phyloP scores from a whole-genome alignment of 257 asterid species.

The Penstemon eatonii region DNA sequence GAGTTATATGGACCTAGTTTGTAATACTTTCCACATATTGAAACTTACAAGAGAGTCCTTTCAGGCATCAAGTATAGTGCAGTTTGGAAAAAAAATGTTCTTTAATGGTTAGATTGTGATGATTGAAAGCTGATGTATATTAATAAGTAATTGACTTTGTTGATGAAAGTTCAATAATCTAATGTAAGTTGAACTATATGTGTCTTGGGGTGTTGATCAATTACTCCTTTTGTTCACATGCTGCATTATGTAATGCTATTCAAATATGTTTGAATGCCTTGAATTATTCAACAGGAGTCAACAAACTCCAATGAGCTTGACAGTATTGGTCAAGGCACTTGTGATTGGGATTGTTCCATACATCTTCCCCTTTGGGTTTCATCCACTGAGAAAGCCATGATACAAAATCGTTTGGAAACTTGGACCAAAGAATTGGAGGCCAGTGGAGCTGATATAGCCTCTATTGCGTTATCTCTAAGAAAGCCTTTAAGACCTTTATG shows the following conservation, averaged over 20 bases:
- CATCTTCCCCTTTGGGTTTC: constrained; percentile 98
- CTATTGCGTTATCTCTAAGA: constrained; percentile 52
- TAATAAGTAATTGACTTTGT: not conserved
- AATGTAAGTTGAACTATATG: not conserved
- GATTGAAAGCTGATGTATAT: not conserved
- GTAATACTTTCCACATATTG: too few relatives aligned
- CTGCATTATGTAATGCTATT: not conserved
- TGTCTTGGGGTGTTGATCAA: not conserved
- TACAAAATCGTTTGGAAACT: constrained; percentile 59
- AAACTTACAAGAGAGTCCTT: too few relatives aligned
- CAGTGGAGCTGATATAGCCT: constrained; percentile 86
- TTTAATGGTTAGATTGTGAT: too few relatives aligned
- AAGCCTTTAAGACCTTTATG: constrained; percentile 87
- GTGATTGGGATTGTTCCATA: constrained; percentile 79
- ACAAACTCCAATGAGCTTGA: constrained; percentile 31
- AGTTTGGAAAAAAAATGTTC: too few relatives aligned
- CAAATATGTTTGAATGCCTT: constrained; percentile 17
- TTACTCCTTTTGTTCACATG: not conserved
- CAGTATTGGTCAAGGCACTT: constrained; percentile 28
- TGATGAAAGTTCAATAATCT: not conserved
- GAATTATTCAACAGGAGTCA: constrained; percentile 39
- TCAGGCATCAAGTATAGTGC: too few relatives aligned
- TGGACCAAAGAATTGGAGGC: constrained; percentile 78
- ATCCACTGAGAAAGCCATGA: constrained; percentile 63
- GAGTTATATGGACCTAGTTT: too few relatives aligned